These are phyloP conservation scores for Apiospora aurea DNA, from an alignment of 2,329 filamentous ascomycete genomes.

Conservation along the genomic window DNA sequence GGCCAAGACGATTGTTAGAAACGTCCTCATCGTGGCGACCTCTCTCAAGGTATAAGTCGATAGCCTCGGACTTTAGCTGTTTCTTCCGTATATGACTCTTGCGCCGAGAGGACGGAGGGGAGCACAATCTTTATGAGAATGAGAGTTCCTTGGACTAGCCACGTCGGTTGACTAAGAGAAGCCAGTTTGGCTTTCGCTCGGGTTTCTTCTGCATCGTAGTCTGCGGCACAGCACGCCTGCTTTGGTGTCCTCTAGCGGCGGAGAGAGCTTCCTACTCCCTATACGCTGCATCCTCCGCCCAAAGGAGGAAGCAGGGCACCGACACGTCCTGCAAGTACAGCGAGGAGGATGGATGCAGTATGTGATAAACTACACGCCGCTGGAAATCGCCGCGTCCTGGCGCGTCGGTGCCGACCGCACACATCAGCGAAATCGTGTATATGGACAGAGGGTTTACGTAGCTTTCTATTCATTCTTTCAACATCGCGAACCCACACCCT, in stretches of 20 bases:
- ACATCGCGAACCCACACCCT: no score
- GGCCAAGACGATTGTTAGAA: not conserved
- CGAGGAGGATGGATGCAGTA: no score
- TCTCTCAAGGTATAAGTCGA: not conserved
- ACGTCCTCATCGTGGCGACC: not conserved
- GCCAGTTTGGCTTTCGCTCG: not conserved
- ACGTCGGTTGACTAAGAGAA: not conserved
- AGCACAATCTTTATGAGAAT: not conserved
- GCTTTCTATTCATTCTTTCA: no score
- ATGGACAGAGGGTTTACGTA: no score
- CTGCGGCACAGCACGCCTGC: not conserved
- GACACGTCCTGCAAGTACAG: no score
- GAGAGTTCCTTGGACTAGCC: not conserved
- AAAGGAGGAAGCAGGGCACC: not conserved
- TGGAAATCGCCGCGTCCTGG: no score
- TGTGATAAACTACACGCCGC: no score
- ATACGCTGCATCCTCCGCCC: not conserved
- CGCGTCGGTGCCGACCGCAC: no score
- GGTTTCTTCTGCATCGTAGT: not conserved
- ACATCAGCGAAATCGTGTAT: no score
- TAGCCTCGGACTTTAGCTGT: not conserved
- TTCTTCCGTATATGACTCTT: no score
- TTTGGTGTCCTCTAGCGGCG: not conserved
- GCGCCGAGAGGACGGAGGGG: not conserved
- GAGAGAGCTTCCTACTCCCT: not conserved